A percentile compares a stretch with the other conserved stretches of the same genome.
Conservation (phyloP, 768 basidiomycete species). For the Pisolithus orientalis region DNA sequence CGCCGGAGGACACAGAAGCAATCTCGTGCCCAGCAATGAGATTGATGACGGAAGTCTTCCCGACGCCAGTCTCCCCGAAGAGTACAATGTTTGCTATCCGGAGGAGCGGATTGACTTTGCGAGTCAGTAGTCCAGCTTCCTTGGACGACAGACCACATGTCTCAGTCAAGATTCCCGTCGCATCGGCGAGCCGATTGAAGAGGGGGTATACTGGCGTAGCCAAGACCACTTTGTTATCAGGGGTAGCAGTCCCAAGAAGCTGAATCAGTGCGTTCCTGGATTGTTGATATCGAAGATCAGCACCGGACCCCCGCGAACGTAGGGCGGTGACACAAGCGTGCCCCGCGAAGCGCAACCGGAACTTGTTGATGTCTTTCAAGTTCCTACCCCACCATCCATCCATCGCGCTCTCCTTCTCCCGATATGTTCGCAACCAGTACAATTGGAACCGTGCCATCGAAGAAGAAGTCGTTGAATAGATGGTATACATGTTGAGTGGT, state of each 20-base stretch:
- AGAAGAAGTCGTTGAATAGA: slow-evolving; percentile 31
- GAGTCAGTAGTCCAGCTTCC: slow-evolving; percentile 2
- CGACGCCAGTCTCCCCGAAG: slow-evolving; percentile 26
- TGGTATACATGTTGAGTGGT: slow-evolving; percentile 2
- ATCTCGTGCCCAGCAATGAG: slow-evolving; percentile 26
- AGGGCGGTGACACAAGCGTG: slow-evolving; percentile 30
- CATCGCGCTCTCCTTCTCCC: slow-evolving; percentile 23
- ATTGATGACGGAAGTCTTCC: slow-evolving; percentile 40
- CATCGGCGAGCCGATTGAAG: not conserved
- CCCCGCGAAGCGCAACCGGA: slow-evolving; percentile 19
- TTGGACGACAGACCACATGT: slow-evolving; percentile 8
- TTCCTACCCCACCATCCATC: slow-evolving; percentile 19
- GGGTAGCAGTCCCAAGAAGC: not conserved
- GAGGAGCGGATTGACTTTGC: slow-evolving; percentile 7
- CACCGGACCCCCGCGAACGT: not conserved
- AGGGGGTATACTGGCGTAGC: not conserved
- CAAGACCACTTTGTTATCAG: not conserved
- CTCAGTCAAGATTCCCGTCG: slow-evolving; percentile 12
- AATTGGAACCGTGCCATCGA: slow-evolving; percentile 25
- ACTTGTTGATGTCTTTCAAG: slow-evolving; percentile 12
- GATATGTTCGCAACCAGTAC: slow-evolving; percentile 26
- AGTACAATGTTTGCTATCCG: slow-evolving; percentile 19
- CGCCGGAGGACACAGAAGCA: slow-evolving; percentile 26
- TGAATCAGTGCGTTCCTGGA: not conserved
- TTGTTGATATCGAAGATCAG: not conserved